These are phyloP conservation scores for Colletotrichum tropicicola DNA, from an alignment of 2,329 filamentous ascomycete species.

Conservation along the genomic window DNA sequence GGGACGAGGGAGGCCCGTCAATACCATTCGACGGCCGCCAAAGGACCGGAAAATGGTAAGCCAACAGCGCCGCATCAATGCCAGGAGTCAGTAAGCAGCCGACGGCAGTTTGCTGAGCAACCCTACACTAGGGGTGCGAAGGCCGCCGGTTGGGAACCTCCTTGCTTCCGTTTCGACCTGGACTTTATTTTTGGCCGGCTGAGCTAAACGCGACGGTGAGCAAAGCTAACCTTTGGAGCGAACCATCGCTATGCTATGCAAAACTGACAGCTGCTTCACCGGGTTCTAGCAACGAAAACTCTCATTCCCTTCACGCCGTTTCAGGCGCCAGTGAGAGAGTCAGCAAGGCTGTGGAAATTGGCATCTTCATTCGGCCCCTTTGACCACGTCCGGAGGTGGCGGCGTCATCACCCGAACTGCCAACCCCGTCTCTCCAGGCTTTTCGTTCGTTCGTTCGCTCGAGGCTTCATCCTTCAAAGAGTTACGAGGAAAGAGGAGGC, in stretches of 20 bases:
- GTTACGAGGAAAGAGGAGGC: background rate
- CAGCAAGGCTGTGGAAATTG: conserved; percentile 8
- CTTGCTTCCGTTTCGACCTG: conserved; percentile 19
- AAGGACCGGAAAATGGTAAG: conserved; percentile 4
- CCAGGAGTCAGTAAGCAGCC: conserved; percentile 13
- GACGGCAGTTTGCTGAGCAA: background rate
- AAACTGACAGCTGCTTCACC: conserved; percentile 20
- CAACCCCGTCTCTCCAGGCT: background rate
- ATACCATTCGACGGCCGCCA: background rate
- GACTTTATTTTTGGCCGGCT: conserved; percentile 6
- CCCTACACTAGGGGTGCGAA: background rate
- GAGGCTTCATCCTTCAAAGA: background rate
- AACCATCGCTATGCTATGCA: conserved; percentile 12
- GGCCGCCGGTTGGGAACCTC: background rate
- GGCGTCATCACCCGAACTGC: background rate
- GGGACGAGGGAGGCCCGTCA: background rate
- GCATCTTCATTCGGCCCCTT: background rate
- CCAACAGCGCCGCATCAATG: background rate
- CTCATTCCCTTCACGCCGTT: conserved; percentile 2
- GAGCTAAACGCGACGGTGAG: background rate
- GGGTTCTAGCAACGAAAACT: background rate
- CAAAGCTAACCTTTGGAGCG: conserved; percentile 8
- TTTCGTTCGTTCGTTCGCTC: background rate
- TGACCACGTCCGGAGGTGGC: background rate
- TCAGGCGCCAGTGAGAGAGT: conserved; percentile 15